Conservation (phyloP, 179 eudicot species). For the Vitellaria paradoxa region DNA sequence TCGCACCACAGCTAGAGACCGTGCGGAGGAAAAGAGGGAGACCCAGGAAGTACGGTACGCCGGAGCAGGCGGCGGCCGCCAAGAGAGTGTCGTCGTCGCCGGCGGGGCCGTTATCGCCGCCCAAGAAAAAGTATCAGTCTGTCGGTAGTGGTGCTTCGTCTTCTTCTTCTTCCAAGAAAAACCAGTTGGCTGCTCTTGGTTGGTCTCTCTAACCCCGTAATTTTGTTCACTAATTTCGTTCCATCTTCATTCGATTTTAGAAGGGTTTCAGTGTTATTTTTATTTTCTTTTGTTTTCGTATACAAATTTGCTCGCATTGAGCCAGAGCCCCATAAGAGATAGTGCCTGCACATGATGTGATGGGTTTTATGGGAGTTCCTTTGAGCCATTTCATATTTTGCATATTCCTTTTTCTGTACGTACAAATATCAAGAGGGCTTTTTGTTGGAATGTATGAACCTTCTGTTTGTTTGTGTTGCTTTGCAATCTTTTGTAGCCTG, state of each 20-base stretch:
- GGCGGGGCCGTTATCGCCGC: slow-evolving; percentile 17
- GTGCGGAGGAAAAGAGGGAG: slow-evolving; percentile 64
- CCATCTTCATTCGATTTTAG: neutral
- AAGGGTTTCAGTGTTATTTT: neutral
- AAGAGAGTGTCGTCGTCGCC: slow-evolving; percentile 42
- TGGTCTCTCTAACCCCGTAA: slow-evolving; percentile 5
- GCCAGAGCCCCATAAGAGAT: neutral
- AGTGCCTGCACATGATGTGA: neutral
- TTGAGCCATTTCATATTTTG: neutral
- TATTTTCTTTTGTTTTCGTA: neutral
- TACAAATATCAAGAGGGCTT: neutral
- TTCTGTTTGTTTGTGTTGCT: slow-evolving; percentile 2
- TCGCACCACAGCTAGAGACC: slow-evolving; percentile 38
- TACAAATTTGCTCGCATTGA: neutral
- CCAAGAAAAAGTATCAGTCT: slow-evolving; percentile 30
- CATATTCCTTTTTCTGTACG: neutral
- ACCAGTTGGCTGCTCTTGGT: slow-evolving; percentile 42
- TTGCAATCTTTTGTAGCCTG: neutral
- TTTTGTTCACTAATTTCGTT: neutral
- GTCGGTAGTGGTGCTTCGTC: slow-evolving; percentile 23
- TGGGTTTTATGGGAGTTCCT: neutral
- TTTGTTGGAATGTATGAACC: neutral
- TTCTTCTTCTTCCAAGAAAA: slow-evolving; percentile 44
- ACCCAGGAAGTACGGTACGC: slow-evolving; percentile 70
- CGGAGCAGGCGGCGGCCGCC: slow-evolving; percentile 72